Base-by-base conservation (phyloP, 768 basidiomycete species). In the Leccinellum luteum region DNA sequence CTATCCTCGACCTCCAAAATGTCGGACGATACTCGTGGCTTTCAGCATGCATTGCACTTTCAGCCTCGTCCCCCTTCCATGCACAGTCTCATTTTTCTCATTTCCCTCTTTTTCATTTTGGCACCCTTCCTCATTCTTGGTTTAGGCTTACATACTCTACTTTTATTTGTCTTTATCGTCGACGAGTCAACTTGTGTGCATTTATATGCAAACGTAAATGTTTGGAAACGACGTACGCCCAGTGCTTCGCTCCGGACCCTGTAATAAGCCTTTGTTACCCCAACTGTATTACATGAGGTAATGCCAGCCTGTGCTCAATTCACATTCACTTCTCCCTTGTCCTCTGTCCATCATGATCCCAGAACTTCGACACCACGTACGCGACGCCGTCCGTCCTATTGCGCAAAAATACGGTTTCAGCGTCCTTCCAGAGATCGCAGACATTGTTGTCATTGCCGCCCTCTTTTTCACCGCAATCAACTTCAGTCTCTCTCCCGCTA, bases 391-490 rank as follows among this genome's bases (percentile, higher is more conserved):
- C 30, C 58, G 64, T n/a, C 74, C 75, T 9, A 17, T 69, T 9
- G 69, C 69, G 3, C 31, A 62, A 14, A 66, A 66, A 30, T 73
- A 85, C 48, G 79, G 81, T 48, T 77, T 90, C 44, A 75, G 76
- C 15, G 78, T 81, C 54, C 78, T 91, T 48, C 78, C 81, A 0
- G 75, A 78, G 2, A 78, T 85, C 64, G 77, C 88, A 17, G 75
- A 81, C 32, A 78, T 80, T 2, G 75, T 90, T 51, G 68, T 82
- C 47, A 72, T 76, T 61, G 76, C 87, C 2, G 82, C 85, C 65
- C 59, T 80, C 27, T 75, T 77, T 54, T 92, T 90, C 68, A 78
- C 81, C 21, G 64, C 76, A 51, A 67, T 88, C 44, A 86, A 91
- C 61, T 72, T 80, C 55, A 75, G 81, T 38, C 48, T 86, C 30